These are phyloP conservation scores for Alternaria angustiovoidea DNA, from an alignment of 2,329 filamentous ascomycete species.

Conservation along the genomic window DNA sequence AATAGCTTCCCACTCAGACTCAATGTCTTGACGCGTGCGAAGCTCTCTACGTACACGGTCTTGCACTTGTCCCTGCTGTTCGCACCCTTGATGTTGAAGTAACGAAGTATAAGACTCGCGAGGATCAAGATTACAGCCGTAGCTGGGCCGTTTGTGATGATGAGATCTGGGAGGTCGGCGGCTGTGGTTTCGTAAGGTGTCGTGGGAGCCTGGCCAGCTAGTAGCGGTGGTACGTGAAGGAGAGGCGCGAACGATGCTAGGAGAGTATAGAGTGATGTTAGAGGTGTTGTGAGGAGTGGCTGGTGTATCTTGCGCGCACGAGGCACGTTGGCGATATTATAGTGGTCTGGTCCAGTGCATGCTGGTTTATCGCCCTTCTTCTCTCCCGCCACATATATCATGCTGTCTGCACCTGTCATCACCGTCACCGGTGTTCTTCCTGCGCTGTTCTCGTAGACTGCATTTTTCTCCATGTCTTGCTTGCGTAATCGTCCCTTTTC, in stretches of 20 bases:
- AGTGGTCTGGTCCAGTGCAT: conserved; percentile 53
- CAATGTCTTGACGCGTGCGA: conserved; percentile 82
- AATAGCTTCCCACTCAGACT: conserved; percentile 87
- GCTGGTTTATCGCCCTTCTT: conserved; percentile 5
- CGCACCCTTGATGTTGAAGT: conserved; percentile 54
- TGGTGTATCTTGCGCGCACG: conserved; percentile 86
- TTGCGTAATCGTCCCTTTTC: conserved; percentile 13
- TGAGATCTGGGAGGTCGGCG: conserved; percentile 70
- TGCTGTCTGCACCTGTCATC: conserved; percentile 11
- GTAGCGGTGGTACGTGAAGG: conserved; percentile 37
- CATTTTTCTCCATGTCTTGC: conserved; percentile 5
- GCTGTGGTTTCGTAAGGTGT: conserved; percentile 25
- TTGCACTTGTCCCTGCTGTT: conserved; percentile 65
- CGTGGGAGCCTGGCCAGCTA: conserved; percentile 11
- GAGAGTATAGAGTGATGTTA: conserved; percentile 73
- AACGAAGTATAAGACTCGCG: conserved; percentile 64
- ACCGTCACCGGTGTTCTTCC: not conserved
- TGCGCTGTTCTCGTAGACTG: not conserved
- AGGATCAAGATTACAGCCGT: conserved; percentile 81
- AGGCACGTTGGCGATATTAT: conserved; percentile 72
- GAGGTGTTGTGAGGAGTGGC: conserved; percentile 74
- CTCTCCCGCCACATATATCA: not conserved
- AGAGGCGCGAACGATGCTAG: conserved; percentile 68
- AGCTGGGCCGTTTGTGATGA: conserved; percentile 88
- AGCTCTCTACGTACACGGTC: conserved; percentile 89